Evolutionary conservation across 306 rosid species (phyloP), one percentile per base, ranked within the genome.

Genomic region (Vicia sativa): DNA sequence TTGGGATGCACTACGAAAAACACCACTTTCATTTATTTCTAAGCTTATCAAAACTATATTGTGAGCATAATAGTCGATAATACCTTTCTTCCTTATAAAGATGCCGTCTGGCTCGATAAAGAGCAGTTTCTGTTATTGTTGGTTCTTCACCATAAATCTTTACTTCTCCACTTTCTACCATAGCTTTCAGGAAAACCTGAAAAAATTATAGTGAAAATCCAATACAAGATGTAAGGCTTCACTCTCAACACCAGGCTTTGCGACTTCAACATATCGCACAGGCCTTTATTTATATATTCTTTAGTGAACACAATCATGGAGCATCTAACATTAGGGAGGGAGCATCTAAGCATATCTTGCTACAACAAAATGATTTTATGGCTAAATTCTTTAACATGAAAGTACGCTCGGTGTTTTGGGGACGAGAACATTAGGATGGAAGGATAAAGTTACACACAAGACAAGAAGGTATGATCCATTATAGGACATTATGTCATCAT

Each of bases 11-110:
- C 49, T 23, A 77, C 53, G 39, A 38, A 56, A 49, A 31, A 37
- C 28, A 29, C 14, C 44, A 58, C 12, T 73, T 72, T 73, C 63
- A 61, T 37, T 68, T 77, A 61, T 37, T 68, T 77, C 12, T 49
- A 38, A 34, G 71, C 54, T 37, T 38, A 53, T 44, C 57, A 70
- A 18, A 70, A 73, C 25, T 25, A 58, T 23, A 18, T 23, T 39
- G 31, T 42, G 37, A 65, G 66, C 63, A 19, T 49, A 54, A 53
- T 50, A 41, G 48, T 69, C 34, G 28, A 26, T 31, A 42, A 52
- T 83, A 88, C 99, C 99, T 90, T 77, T 93, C 99, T 79, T 93
- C 92, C 88, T 93, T 93, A 82, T 68, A 93, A 57, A 93, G 83
- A 76, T 90, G 89, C 53, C 99, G 89, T 49, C 99, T 82, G 74